Conservation (phyloP, 768 basidiomycete genomes). For the Leccinum arenicola region DNA sequence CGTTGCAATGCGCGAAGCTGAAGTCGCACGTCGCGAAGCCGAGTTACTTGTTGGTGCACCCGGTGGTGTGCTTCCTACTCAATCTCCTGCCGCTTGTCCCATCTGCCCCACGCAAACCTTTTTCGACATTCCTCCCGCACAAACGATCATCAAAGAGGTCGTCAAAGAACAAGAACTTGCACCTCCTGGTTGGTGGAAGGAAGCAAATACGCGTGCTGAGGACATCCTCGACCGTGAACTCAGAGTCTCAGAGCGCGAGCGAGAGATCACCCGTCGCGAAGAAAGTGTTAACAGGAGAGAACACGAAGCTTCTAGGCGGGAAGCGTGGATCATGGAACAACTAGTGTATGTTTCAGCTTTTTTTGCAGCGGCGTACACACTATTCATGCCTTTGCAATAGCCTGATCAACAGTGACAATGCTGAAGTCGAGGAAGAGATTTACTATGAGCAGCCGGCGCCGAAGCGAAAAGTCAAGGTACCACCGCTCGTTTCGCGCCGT, state of each 20-base stretch:
- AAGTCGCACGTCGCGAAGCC: slow-evolving; percentile 86
- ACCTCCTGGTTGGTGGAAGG: slow-evolving; percentile 76
- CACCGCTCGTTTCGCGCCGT: slow-evolving; percentile 77
- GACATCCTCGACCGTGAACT: slow-evolving; percentile 83
- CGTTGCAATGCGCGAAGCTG: slow-evolving; percentile 80
- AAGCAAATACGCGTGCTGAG: slow-evolving; percentile 68
- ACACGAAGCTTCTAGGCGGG: slow-evolving; percentile 83
- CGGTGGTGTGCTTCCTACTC: slow-evolving; percentile 67
- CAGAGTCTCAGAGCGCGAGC: slow-evolving; percentile 80
- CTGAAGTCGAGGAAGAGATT: slow-evolving; percentile 76
- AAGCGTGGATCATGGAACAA: slow-evolving; percentile 92
- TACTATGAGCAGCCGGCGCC: slow-evolving; percentile 66
- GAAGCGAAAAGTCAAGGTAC: slow-evolving; percentile 89
- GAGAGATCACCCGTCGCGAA: slow-evolving; percentile 84
- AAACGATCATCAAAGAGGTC: slow-evolving; percentile 86
- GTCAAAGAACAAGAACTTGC: slow-evolving; percentile 78
- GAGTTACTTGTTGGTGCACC: slow-evolving; percentile 81
- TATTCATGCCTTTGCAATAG: slow-evolving; percentile 34
- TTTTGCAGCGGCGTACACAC: not conserved
- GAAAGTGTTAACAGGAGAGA: slow-evolving; percentile 83
- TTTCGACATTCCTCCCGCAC: slow-evolving; percentile 57
- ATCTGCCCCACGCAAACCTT: slow-evolving; percentile 53
- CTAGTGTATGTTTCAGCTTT: slow-evolving; percentile 58
- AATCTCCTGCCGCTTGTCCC: slow-evolving; percentile 54
- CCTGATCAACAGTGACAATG: slow-evolving; percentile 65